Conservation (phyloP, 139 green algal genomes). For the Closterium sp. region DNA sequence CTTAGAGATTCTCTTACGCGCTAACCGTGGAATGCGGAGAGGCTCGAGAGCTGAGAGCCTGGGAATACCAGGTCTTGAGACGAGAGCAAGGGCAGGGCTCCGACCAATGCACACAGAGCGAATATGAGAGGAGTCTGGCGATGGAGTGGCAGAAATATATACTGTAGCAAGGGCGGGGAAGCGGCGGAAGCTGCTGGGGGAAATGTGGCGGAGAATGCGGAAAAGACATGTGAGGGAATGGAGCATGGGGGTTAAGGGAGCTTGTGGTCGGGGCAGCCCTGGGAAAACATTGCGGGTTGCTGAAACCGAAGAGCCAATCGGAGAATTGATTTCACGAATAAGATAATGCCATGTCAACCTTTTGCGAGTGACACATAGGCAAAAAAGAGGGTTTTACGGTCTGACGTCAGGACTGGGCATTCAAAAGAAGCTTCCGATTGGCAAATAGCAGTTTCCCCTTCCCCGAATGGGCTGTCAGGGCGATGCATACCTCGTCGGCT, state of each 20-base stretch:
- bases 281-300: background rate
- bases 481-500: too few species aligned
- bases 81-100: background rate
- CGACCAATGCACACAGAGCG: background rate
- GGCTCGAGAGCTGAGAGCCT: background rate
- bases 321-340: background rate
- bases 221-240: too few species aligned
- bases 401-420: background rate
- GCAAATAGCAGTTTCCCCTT: background rate
- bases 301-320: background rate
- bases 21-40: background rate
- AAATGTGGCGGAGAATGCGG: background rate
- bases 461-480: too few species aligned
- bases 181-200: background rate
- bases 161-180: background rate
- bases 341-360: background rate
- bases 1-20: background rate
- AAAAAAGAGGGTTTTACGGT: background rate
- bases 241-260: background rate
- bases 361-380: background rate
- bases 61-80: background rate
- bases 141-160: background rate
- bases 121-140: background rate
- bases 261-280: background rate
- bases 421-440: background rate